Percentiles rank a stretch among this genome's conserved stretches.
Conservation (phyloP, 768 basidiomycete species). For the Hydnomerulius pinastri region DNA sequence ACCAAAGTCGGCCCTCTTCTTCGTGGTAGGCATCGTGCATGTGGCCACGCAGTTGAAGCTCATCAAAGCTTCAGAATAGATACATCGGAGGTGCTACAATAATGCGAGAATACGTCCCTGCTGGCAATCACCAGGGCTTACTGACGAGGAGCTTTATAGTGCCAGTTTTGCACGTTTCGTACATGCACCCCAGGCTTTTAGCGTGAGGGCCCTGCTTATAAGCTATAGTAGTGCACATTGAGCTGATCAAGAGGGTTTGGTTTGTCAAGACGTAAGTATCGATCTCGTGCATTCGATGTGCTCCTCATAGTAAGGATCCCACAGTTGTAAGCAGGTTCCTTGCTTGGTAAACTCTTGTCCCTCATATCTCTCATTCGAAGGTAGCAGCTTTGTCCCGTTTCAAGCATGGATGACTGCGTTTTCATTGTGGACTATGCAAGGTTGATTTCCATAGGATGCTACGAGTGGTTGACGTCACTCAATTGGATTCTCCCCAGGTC, state of each 20-base stretch:
- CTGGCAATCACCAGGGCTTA: not conserved
- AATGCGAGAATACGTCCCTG: not conserved
- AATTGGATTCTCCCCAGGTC: not conserved
- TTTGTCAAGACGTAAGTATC: not conserved
- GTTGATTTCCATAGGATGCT: not conserved
- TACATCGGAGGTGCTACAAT: not conserved
- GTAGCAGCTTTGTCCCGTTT: not conserved
- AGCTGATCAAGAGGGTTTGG: not conserved
- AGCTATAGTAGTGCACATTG: not conserved
- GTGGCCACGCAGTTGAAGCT: not conserved
- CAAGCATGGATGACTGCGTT: conserved; percentile 6
- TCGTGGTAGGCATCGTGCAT: not conserved
- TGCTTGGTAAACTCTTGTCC: not conserved
- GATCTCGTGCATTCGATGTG: too few species aligned
- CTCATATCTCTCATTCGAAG: not conserved
- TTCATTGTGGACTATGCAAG: conserved; percentile 2
- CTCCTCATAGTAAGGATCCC: not conserved
- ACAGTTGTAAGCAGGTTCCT: not conserved
- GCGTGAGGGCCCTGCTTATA: not conserved
- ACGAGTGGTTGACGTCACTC: not conserved
- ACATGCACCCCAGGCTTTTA: not conserved
- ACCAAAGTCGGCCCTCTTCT: not conserved
- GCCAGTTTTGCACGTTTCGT: not conserved
- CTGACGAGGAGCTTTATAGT: not conserved
- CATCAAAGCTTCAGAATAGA: not conserved